A percentile compares a stretch with the other conserved stretches of the same genome.
Evolutionary conservation across 2,329 filamentous ascomycete species (phyloP).

Genomic region (Fusarium cyanostomum): DNA sequence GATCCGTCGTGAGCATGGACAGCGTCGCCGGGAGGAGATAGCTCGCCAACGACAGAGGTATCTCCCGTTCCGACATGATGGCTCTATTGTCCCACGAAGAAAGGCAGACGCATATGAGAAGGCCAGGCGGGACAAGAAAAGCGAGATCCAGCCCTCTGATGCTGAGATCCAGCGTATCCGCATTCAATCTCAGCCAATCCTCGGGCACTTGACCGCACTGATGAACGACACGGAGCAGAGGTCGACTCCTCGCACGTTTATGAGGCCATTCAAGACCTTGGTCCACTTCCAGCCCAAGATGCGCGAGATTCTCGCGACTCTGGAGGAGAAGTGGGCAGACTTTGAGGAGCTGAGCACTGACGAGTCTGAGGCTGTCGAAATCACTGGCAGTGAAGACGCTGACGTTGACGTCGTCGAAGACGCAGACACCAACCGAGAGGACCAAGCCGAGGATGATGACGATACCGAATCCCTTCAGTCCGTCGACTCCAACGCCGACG

Average conservation of each 20-base stretch:
- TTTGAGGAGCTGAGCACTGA: constrained; percentile 45
- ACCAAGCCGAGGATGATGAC: constrained; percentile 35
- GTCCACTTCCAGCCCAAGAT: constrained; percentile 55
- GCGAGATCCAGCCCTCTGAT: constrained; percentile 37
- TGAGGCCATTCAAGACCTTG: constrained; percentile 53
- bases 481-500: constrained; percentile 50
- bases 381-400: constrained; percentile 30
- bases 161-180: constrained; percentile 50
- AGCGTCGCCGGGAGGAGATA: constrained; percentile 50
- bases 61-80: constrained; percentile 17
- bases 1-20: constrained; percentile 51
- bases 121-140: constrained; percentile 36
- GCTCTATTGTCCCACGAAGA: not conserved
- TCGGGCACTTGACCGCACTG: constrained; percentile 51
- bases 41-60: constrained; percentile 48
- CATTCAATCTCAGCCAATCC: constrained; percentile 53
- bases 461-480: constrained; percentile 48
- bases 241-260: constrained; percentile 51
- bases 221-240: constrained; percentile 50
- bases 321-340: constrained; percentile 55
- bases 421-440: constrained; percentile 17
- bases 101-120: constrained; percentile 32
- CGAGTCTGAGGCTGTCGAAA: constrained; percentile 39
- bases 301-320: constrained; percentile 48
- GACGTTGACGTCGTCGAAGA: constrained; percentile 45